A percentile compares a stretch with the other conserved stretches of the same genome.
Conservation (phyloP, 192 early-diverging fungal species). For the Coemansia sp. region DNA sequence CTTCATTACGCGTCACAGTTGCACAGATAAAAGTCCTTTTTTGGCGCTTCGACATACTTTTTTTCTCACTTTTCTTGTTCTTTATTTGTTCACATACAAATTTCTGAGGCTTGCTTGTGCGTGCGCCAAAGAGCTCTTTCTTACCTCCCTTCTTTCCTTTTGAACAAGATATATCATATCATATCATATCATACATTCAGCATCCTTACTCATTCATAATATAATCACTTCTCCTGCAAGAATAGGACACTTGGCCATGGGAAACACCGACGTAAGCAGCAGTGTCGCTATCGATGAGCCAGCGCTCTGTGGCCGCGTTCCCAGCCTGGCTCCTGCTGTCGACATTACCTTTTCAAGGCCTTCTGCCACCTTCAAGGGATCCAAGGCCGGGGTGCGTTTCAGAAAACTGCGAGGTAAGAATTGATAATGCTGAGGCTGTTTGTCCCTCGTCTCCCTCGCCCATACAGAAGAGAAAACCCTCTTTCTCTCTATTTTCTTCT, state of each 20-base stretch:
- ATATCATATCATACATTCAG: neutral
- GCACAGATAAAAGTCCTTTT: neutral
- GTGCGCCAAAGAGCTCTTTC: neutral
- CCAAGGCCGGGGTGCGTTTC: slow-evolving; percentile 36
- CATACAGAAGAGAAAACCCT: neutral
- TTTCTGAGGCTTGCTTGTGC: neutral
- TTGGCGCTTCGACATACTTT: slow-evolving; percentile 1
- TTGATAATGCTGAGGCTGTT: neutral
- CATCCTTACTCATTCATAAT: neutral
- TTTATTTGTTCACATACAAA: neutral
- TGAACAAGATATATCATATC: neutral
- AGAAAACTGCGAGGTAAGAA: slow-evolving; percentile 48
- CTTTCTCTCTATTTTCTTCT: neutral
- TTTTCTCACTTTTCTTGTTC: neutral
- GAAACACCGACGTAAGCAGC: slow-evolving; percentile 25
- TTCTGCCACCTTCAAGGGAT: slow-evolving; percentile 40
- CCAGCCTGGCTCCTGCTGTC: slow-evolving; percentile 52
- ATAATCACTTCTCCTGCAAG: neutral
- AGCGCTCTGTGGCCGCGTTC: slow-evolving; percentile 26
- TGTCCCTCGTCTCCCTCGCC: neutral
- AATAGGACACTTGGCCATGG: slow-evolving; percentile 17
- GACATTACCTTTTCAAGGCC: slow-evolving; percentile 55
- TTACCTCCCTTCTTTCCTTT: neutral
- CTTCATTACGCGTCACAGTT: slow-evolving; percentile 1
- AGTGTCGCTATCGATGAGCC: slow-evolving; percentile 29